Evolutionary conservation across 1,284 basidiomycete genomes (phyloP).

Genomic region (Takashimella koratensis): DNA sequence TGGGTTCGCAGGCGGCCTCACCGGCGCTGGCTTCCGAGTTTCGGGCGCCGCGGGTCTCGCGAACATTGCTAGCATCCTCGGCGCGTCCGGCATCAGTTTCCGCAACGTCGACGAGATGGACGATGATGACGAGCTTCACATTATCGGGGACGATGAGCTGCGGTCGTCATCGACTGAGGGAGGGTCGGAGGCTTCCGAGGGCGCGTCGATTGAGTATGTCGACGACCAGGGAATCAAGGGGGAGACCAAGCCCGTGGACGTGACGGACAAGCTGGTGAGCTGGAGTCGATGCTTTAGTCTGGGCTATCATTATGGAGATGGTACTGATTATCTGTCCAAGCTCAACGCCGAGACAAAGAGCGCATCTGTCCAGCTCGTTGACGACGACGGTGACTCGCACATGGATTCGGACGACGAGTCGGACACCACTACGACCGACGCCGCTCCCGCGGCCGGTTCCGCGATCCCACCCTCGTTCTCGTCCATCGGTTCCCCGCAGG

Average conservation of each 20-base stretch:
- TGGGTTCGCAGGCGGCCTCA: constrained; percentile 16
- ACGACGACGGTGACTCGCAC: constrained; percentile 56
- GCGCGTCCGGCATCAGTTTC: constrained; percentile 42
- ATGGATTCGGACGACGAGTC: constrained; percentile 56
- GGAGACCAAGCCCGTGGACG: constrained; percentile 23
- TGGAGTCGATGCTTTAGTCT: too few relatives aligned
- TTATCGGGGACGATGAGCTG: constrained; percentile 19
- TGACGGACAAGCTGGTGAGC: constrained; percentile 27
- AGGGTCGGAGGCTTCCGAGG: constrained; percentile 1
- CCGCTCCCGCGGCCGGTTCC: constrained; percentile 3
- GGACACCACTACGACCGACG: constrained; percentile 62
- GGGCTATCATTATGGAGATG: too few relatives aligned
- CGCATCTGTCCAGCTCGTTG: constrained; percentile 24
- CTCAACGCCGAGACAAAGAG: not conserved
- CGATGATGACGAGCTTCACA: constrained; percentile 33
- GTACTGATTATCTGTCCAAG: not conserved
- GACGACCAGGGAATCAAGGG: constrained; percentile 24
- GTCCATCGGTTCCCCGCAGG: constrained; percentile 40
- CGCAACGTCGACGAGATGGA: constrained; percentile 36
- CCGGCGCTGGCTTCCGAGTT: constrained; percentile 37
- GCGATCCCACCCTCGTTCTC: constrained; percentile 30
- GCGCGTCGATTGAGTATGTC: constrained; percentile 8
- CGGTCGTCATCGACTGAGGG: not conserved
- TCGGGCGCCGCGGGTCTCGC: constrained; percentile 39
- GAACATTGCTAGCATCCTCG: constrained; percentile 46